Base-by-base conservation (phyloP, 2,329 filamentous ascomycete genomes). In the Didymella arachidicola region DNA sequence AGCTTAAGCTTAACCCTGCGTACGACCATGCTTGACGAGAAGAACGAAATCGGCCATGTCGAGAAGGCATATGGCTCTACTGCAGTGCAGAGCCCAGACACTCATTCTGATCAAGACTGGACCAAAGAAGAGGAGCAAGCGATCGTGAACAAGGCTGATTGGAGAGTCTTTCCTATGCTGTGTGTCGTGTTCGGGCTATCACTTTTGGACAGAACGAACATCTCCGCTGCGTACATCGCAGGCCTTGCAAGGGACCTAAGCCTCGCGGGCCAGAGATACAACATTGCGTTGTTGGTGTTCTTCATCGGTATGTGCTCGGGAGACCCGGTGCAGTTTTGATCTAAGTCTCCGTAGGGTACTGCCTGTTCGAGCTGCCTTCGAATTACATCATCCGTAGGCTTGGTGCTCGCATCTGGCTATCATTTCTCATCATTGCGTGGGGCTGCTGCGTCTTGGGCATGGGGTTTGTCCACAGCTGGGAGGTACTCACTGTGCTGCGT, bases 81-180 rank as follows among this genome's bases (percentile, higher is more conserved):
- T 14, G 47, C 42, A 29, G 25, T 34, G 2, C 30, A 10, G 11
- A 46, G 41, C 18, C 34, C 11, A 7, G 62, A 61, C 16, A 45
- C 19, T 1, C 54, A 64, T 18, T 45, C 44, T 2, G 61, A 67
- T 22, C 61, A 63, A 36, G 70, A 71, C 46, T 75, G 72, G 72
- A 72, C 72, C 11, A 44, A 62, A 14, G 72, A 72, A 42, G 72
- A 75, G 50, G 72, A 75, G 55, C 52, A 52, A 16, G 67, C 64
- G 26, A 60, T 74, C 8, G 65, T 71, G 62, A 63, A 64, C 22
- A 75, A 74, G 61, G 68, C 70, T 14, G 73, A 76, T 45, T 66
- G 59, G 44, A 65, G 66, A 11, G 68, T 75, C 4, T 72, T 75
- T 26, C 72, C 73, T 4, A 76, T 76, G 67, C 62, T 76, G 18